Evolutionary conservation across 768 basidiomycete species (phyloP), one percentile per base, ranked within the genome.

Genomic region (Leucocoprinus birnbaumii): DNA sequence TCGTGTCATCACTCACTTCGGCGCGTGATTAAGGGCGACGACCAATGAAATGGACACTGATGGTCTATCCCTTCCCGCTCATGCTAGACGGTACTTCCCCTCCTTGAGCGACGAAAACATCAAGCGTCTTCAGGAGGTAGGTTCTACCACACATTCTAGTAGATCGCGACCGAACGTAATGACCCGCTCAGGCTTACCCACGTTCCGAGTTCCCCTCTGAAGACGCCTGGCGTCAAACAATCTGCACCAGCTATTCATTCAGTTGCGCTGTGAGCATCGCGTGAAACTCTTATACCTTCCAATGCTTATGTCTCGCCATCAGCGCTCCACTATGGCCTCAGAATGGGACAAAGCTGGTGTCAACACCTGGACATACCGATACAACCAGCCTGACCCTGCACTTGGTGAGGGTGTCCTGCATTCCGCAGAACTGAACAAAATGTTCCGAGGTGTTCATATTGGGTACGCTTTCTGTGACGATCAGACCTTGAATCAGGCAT

Each of bases 361-460:
- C 5, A 64, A 62, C 16, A 65, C 78, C 2, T 85, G 74, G 74
- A 79, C 79, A 10, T 85, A 84, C 60, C 73, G 83, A 22, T 85
- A 83, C 65, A 84, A 85, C 64, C 80, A 84, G 54, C 68, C 72
- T 3, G 77, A 81, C 49, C 79, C 79, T 6, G 78, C 79, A 0
- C 57, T 67, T 13, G 67, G 68, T 16, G 49, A 62, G 0, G 68
- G 46, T 8, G 77, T 80, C 1, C 64, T 50, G 1, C 83, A 85
- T 58, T 76, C 84, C 6, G 74, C 85, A 0, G 85, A 84, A 62
- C 84, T 86, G 59, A 84, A 80, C 79, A 84, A 83, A 80, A 80
- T 85, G 83, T 85, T 84, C 69, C 64, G 66, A 21, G 84, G 86
- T 1, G 77, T 73, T 1, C 79, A 79, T 54, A 84, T 83, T 24